Base-by-base conservation (phyloP, 257 asterid genomes). In the Echium plantagineum region DNA sequence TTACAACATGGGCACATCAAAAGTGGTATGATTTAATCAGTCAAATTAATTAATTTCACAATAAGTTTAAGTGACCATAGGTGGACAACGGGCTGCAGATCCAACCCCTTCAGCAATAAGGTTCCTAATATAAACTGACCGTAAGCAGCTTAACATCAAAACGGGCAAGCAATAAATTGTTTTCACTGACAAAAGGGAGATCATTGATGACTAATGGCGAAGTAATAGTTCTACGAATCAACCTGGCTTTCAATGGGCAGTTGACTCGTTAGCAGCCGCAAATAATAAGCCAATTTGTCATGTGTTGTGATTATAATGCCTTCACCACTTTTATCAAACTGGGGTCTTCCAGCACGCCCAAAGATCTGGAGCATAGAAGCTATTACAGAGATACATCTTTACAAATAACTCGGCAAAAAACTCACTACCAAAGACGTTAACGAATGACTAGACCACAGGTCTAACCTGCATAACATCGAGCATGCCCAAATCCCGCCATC, bases 331-430 rank as follows among this genome's bases (percentile, higher is more conserved):
- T 81, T 88, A 71, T 91, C 98, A 75, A 91, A 91, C 71, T 91
- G 98, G 31, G 98, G 98, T 70, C 98, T 88, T 59, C 98, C 98
- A 72, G 98, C 98, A 79, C 98, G 98, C 66, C 98, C 98, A 71
- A 91, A 91, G 64, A 91, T 91, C 98, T 91, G 74, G 9, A 70
- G 58, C 63, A 61, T 55, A 66, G 75, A 58, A 54, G 72, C 30
- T 71, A 71, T 61, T 66, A 55, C 63, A 69, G 63, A 65, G 69
- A 52, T 58, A 58, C 20, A 21, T 38, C 24, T 58, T 52, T 58
- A 46, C 62, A 32, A 65, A 19, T 58, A 66, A 65, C 55, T 60
- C 58, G 58, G 58, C 60, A 16, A 35, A 54, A 28, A 15, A 31
- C 38, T 13, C 15, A 16, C 35, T 60, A 53, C 47, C 59, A 32